Evolutionary conservation across 2,329 filamentous ascomycete genomes (phyloP), one percentile per base, ranked within the genome.

Genomic region (Hymenoscyphus occultus): DNA sequence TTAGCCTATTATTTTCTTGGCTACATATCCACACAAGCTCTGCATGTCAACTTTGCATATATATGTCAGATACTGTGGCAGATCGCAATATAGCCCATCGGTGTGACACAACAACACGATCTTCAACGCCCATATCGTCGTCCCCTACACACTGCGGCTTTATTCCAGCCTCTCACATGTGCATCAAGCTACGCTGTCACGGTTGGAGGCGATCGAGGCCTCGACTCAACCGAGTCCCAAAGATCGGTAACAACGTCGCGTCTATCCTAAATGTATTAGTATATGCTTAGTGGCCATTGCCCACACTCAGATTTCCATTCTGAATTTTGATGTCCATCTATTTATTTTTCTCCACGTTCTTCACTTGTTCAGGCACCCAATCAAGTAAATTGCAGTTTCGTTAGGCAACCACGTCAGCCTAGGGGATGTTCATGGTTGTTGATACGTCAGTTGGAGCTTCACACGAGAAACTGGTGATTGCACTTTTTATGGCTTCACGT

Each of bases 401-500:
- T 48, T 51, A 51, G 45, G 45, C 45, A 28, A 51, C 45, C 45
- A 51, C 45, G 45, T 51, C 45, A 51, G 45, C 45, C 45, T 51
- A 22, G 22, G 19, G 45, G 45, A 51, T 28, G 19, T 51, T 51
- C n/a, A 51, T 10, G n/a, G n/a, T 51, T 51, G 45, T 51, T 51
- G 45, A 51, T 51, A 12, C 12, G 45, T 19, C 19, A 28, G 28
- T 3, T 28, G 28, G n/a, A 16, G n/a, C 42, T 45, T 45, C 42
- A 16, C 16, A 7, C n/a, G n/a, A 19, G 45, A 51, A 51, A 22
- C 45, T 51, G 7, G 9, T 28, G 10, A 51, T 10, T 22, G 13
- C 19, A 19, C 35, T 7, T 6, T 28, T 28, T 28, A 28, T 28
- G 28, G 28, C 28, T 28, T 28, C 28, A 28, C 28, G 28, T 3